These are phyloP conservation scores for Pyrenophora seminiperda DNA, from an alignment of 2,329 filamentous ascomycete genomes.

Conservation along the genomic window DNA sequence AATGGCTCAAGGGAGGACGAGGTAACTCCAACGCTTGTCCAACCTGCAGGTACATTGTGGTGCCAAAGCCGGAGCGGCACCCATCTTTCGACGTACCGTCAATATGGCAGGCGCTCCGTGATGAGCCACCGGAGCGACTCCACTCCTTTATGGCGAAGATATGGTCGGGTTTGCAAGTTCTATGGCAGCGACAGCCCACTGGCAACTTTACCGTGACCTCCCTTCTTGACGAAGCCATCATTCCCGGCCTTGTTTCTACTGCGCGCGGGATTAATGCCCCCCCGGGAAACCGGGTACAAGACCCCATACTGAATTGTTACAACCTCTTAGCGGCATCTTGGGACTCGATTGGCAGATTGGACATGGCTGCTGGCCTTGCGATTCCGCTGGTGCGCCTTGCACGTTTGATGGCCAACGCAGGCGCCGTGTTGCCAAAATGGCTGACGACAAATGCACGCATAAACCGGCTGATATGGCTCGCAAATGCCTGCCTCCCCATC, in stretches of 20 bases:
- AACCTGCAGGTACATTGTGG: conserved; percentile 31
- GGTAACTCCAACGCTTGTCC: conserved; percentile 37
- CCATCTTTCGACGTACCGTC: conserved; percentile 25
- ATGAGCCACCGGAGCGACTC: conserved; percentile 26
- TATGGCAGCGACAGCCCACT: conserved; percentile 25
- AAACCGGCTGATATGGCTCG: conserved; percentile 36
- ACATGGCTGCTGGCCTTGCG: conserved; percentile 30
- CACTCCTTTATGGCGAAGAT: conserved; percentile 25
- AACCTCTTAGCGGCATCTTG: conserved; percentile 33
- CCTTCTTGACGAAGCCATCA: conserved; percentile 26
- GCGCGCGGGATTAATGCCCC: background rate
- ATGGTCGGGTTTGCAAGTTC: conserved; percentile 26
- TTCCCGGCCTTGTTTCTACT: conserved; percentile 28
- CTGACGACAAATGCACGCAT: conserved; percentile 29
- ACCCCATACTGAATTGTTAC: conserved; percentile 29
- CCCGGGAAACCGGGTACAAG: conserved; percentile 1
- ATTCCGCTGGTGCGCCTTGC: conserved; percentile 39
- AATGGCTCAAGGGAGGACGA: conserved; percentile 32
- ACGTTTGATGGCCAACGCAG: conserved; percentile 35
- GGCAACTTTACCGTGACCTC: conserved; percentile 28
- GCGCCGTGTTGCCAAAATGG: conserved; percentile 28
- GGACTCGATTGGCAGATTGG: conserved; percentile 33
- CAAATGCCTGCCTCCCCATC: conserved; percentile 34
- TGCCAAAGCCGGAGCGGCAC: conserved; percentile 15
- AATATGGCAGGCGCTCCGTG: conserved; percentile 36